Percentiles rank a stretch among this genome's conserved stretches.
phyloP scores from a whole-genome alignment of 345 rosid genomes.

The Pistacia integerrima region DNA sequence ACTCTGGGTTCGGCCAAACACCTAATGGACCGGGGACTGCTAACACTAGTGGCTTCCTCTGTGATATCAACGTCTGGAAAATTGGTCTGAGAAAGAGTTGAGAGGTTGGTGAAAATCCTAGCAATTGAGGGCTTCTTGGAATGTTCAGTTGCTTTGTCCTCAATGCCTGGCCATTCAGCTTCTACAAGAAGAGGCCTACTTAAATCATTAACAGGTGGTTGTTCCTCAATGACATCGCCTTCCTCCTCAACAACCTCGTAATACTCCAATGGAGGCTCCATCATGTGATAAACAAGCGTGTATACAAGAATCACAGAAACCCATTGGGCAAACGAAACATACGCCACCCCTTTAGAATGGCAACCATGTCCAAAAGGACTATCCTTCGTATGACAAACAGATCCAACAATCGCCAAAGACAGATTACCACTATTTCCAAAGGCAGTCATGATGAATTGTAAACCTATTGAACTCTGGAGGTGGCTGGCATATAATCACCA shows the following conservation, averaged over 20 bases:
- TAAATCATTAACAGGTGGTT: slow-evolving; percentile 24
- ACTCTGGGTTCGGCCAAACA: slow-evolving; percentile 91
- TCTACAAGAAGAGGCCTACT: slow-evolving; percentile 81
- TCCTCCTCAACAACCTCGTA: slow-evolving; percentile 85
- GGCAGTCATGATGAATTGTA: slow-evolving; percentile 86
- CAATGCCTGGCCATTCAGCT: slow-evolving; percentile 98
- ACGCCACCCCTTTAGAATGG: slow-evolving; percentile 77
- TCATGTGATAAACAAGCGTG: slow-evolving; percentile 97
- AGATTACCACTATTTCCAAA: slow-evolving; percentile 94
- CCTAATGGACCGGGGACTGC: slow-evolving; percentile 68
- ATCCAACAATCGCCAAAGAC: slow-evolving; percentile 76
- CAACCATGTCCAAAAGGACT: slow-evolving; percentile 72
- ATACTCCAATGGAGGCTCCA: slow-evolving; percentile 88
- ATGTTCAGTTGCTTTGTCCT: slow-evolving; percentile 88
- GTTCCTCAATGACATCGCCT: slow-evolving; percentile 57
- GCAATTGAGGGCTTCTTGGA: slow-evolving; percentile 85
- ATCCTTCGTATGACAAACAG: slow-evolving; percentile 68
- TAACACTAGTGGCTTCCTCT: slow-evolving; percentile 34
- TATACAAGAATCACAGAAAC: slow-evolving; percentile 96
- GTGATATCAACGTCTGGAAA: slow-evolving; percentile 57
- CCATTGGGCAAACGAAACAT: slow-evolving; percentile 91
- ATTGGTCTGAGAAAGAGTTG: slow-evolving; percentile 45
- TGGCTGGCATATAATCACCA: slow-evolving; percentile 76
- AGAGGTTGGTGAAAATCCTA: slow-evolving; percentile 56
- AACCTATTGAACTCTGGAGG: slow-evolving; percentile 78